Evolutionary conservation across 495 filamentous ascomycete genomes (phyloP).

Genomic region (Corynascus novoguineensis): DNA sequence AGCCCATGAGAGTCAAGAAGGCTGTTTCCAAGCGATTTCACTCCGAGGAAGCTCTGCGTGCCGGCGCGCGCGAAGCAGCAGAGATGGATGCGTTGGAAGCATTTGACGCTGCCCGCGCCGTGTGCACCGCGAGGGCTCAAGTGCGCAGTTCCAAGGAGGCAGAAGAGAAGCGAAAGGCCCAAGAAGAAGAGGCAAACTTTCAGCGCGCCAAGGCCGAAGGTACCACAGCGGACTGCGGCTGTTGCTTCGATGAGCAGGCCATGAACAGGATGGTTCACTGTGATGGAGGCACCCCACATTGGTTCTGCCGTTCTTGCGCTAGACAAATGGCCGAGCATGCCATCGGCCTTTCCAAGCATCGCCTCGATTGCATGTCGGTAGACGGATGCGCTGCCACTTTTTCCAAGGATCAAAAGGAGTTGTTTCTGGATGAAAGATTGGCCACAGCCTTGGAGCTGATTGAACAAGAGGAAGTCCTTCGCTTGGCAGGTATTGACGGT

Average conservation of each 20-base stretch:
- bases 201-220: constrained; percentile 42
- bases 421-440: constrained; percentile 54
- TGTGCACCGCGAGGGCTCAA: constrained; percentile 17
- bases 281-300: constrained; percentile 43
- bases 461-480: constrained; percentile 63
- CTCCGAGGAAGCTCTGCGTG: not conserved
- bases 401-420: constrained; percentile 40
- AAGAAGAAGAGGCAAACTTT: constrained; percentile 42
- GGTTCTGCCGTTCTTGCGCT: constrained; percentile 67
- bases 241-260: constrained; percentile 63
- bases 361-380: constrained; percentile 50
- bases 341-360: constrained; percentile 59
- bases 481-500: constrained; percentile 57
- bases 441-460: constrained; percentile 57
- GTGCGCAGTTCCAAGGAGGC: constrained; percentile 15
- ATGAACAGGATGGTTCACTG: constrained; percentile 65
- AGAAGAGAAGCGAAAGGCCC: constrained; percentile 28
- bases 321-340: constrained; percentile 56
- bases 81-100: constrained; percentile 30
- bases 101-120: constrained; percentile 22
- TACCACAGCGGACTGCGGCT: constrained; percentile 57
- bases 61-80: not conserved
- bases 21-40: not conserved
- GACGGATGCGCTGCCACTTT: constrained; percentile 43
- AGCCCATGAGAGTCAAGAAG: constrained; percentile 26